phyloP scores from a whole-genome alignment of 139 green algal species.

The Trebouxia sp. region DNA sequence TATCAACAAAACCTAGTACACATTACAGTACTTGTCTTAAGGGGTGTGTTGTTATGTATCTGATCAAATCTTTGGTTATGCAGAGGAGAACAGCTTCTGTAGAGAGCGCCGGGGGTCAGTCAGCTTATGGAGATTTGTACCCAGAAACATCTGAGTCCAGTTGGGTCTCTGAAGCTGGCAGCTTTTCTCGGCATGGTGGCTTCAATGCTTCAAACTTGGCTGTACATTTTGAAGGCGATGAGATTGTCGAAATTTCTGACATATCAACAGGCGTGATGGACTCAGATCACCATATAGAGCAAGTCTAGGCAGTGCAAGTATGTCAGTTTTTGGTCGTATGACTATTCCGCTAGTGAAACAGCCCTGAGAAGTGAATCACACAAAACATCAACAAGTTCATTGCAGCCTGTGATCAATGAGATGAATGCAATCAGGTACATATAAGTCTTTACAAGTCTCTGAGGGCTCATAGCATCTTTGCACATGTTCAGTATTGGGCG shows the following conservation, averaged over 20 bases:
- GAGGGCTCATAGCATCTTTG: too few species aligned
- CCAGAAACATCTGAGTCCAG: slow-evolving; percentile 1
- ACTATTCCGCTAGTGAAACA: too few species aligned
- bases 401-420: too few species aligned
- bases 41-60: too few species aligned
- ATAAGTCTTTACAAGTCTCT: too few species aligned
- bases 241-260: slow-evolving; percentile 17
- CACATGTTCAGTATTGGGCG: too few species aligned
- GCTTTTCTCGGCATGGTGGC: neutral
- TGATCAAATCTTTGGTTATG: neutral
- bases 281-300: neutral
- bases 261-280: slow-evolving; percentile 9
- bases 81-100: neutral
- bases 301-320: too few species aligned
- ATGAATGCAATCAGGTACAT: too few species aligned
- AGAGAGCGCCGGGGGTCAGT: neutral
- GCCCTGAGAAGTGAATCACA: neutral
- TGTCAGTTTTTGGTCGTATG: too few species aligned
- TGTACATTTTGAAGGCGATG: slow-evolving; percentile 17
- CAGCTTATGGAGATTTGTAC: neutral
- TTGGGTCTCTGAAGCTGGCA: slow-evolving; percentile 8
- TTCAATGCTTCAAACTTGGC: slow-evolving; percentile 19
- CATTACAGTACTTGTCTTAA: too few species aligned
- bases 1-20: too few species aligned
- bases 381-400: too few species aligned